Conservation (phyloP, 2,329 filamentous ascomycete species). For the Neofusicoccum kwambonambiense region DNA sequence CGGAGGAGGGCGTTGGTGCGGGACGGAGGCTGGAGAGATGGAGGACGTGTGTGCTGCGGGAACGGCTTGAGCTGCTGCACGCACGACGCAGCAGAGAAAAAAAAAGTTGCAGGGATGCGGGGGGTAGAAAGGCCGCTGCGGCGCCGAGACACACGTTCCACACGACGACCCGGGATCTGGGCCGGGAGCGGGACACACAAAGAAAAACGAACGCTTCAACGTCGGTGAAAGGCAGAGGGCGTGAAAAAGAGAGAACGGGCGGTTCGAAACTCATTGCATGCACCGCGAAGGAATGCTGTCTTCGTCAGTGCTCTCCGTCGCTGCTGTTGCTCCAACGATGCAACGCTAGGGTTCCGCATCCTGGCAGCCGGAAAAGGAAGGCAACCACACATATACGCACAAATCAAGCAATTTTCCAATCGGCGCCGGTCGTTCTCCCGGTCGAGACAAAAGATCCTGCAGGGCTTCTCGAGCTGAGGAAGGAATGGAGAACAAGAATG, state of each 20-base stretch:
- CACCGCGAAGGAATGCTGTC: background rate
- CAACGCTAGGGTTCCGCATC: background rate
- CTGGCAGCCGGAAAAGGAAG: background rate
- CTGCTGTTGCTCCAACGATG: background rate
- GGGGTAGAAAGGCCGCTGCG: background rate
- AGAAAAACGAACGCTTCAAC: background rate
- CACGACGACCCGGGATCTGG: background rate
- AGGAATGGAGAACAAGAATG: background rate
- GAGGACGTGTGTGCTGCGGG: background rate
- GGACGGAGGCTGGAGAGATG: background rate
- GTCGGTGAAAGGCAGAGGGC: background rate
- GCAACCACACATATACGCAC: background rate
- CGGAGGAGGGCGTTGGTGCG: background rate
- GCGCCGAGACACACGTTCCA: conserved; percentile 9
- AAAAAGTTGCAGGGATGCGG: background rate
- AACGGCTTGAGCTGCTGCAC: background rate
- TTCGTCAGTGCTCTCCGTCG: background rate
- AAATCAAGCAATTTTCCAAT: too few species aligned
- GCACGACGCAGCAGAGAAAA: background rate
- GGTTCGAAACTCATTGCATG: background rate
- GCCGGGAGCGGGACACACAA: too few species aligned
- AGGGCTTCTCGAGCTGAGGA: background rate
- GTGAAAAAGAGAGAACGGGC: background rate
- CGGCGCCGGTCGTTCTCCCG: background rate
- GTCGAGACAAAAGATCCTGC: background rate